These are phyloP conservation scores for Boletus fagicola DNA, from an alignment of 768 basidiomycete species.

Conservation along the genomic window DNA sequence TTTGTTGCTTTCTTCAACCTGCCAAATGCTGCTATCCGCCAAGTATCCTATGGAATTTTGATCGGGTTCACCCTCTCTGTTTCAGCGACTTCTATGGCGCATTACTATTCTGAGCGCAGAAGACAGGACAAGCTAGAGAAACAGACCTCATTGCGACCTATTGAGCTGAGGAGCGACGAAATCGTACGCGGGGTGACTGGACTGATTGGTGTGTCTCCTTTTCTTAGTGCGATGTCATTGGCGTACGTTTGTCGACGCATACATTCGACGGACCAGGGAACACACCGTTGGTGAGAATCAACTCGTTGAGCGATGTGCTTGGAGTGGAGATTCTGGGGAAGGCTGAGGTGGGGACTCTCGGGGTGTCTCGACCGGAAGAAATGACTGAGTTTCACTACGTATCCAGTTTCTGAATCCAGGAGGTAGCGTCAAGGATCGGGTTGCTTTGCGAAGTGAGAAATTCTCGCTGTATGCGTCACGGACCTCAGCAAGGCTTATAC, in stretches of 20 bases:
- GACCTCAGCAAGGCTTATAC: not conserved
- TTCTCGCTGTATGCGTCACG: not conserved
- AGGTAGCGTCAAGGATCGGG: slow-evolving; percentile 96
- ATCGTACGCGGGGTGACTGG: slow-evolving; percentile 78
- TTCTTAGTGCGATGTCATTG: not conserved
- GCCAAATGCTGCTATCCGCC: slow-evolving; percentile 28
- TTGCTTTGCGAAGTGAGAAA: slow-evolving; percentile 81
- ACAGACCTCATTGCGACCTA: slow-evolving; percentile 49
- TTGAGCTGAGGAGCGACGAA: slow-evolving; percentile 74
- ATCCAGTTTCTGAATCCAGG: slow-evolving; percentile 91
- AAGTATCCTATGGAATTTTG: slow-evolving; percentile 53
- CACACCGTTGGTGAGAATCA: slow-evolving; percentile 89
- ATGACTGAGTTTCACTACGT: slow-evolving; percentile 44
- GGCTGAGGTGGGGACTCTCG: slow-evolving; percentile 63
- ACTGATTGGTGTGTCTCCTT: slow-evolving; percentile 65
- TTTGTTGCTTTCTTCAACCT: slow-evolving; percentile 23
- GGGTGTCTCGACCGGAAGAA: not conserved
- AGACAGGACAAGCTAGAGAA: slow-evolving; percentile 35
- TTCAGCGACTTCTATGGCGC: slow-evolving; percentile 62
- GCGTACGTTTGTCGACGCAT: not conserved
- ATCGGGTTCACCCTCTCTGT: slow-evolving; percentile 76
- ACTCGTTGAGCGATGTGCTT: slow-evolving; percentile 84
- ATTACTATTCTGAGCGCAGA: slow-evolving; percentile 51
- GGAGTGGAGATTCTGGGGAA: slow-evolving; percentile 96
- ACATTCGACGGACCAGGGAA: slow-evolving; percentile 57